A percentile compares a stretch with the other conserved stretches of the same genome.
These are phyloP conservation scores for Phialophora verrucosa DNA, from an alignment of 2,329 filamentous ascomycete species.

Conservation along the genomic window DNA sequence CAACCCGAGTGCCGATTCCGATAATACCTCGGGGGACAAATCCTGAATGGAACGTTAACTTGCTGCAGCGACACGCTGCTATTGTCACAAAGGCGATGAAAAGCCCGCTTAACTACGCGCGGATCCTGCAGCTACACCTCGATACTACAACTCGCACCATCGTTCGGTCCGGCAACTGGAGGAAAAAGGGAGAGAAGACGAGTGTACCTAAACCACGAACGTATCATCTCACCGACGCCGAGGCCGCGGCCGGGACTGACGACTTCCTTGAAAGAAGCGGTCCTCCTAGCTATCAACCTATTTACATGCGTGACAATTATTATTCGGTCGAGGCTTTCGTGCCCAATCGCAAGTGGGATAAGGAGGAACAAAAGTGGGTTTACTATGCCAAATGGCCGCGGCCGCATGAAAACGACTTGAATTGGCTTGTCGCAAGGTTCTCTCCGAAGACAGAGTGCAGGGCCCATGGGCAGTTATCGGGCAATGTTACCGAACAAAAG, in stretches of 20 bases:
- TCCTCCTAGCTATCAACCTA: conserved; percentile 36
- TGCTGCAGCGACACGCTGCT: conserved; percentile 33
- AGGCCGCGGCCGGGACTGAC: conserved; percentile 34
- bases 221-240: conserved; percentile 36
- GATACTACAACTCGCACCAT: conserved; percentile 36
- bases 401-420: conserved; percentile 38
- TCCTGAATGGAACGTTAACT: conserved; percentile 37
- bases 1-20: conserved; percentile 37
- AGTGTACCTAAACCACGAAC: conserved; percentile 29
- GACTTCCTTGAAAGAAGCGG: conserved; percentile 37
- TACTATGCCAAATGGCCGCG: conserved; percentile 38
- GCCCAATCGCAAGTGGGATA: conserved; percentile 39
- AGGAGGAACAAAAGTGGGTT: conserved; percentile 34
- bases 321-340: conserved; percentile 38
- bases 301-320: conserved; percentile 40
- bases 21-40: conserved; percentile 36
- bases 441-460: conserved; percentile 17
- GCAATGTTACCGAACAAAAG: neutral
- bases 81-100: conserved; percentile 35
- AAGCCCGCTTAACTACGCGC: conserved; percentile 33
- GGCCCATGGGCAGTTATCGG: neutral
- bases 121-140: conserved; percentile 38
- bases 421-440: conserved; percentile 35
- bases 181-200: conserved; percentile 33
- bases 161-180: conserved; percentile 33